Evolutionary conservation across 306 rosid genomes (phyloP).

Genomic region (Trifolium dubium): DNA sequence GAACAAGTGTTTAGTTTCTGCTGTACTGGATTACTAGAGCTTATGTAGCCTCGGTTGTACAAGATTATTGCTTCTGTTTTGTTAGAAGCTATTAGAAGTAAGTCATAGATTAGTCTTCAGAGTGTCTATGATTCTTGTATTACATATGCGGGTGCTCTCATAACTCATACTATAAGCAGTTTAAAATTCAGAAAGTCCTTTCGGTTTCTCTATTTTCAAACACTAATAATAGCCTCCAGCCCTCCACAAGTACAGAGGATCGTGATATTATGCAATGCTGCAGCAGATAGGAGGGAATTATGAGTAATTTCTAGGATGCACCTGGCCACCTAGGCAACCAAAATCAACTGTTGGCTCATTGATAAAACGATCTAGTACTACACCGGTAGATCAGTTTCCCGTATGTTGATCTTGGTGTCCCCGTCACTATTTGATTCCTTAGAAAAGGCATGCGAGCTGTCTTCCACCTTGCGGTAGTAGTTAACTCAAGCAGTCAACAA

Average conservation of each 20-base stretch:
- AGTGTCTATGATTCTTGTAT: constrained; percentile 4
- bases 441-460: no score
- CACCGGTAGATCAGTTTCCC: neutral
- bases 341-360: constrained; percentile 32
- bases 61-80: neutral
- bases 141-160: neutral
- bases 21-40: neutral
- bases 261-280: neutral
- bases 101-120: constrained; percentile 3
- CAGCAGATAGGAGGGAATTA: neutral
- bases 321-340: constrained; percentile 22
- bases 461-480: no score
- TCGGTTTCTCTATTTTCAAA: neutral
- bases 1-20: neutral
- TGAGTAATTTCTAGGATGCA: neutral
- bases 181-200: neutral
- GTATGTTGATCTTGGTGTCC: no score
- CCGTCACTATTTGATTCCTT: no score
- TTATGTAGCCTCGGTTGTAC: neutral
- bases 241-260: constrained; percentile 15
- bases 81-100: constrained; percentile 11
- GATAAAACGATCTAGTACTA: constrained; percentile 1
- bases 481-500: no score
- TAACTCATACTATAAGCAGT: neutral
- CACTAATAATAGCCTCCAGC: neutral